These are phyloP conservation scores for Meripilus lineatus DNA, from an alignment of 1,284 basidiomycete species.

Conservation along the genomic window DNA sequence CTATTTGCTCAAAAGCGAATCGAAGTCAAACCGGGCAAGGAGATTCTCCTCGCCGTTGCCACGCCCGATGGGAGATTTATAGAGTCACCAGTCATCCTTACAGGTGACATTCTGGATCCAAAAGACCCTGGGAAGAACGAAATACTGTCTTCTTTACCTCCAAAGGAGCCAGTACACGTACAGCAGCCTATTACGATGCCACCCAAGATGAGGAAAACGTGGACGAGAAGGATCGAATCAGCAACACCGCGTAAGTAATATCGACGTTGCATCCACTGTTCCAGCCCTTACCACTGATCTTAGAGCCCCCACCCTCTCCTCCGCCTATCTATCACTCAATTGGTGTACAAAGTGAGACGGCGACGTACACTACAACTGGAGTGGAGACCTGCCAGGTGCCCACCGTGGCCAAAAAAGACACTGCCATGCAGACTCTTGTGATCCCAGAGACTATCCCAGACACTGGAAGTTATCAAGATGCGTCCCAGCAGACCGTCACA, in stretches of 20 bases:
- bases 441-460: neutral
- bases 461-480: neutral
- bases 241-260: neutral
- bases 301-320: neutral
- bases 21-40: conserved; percentile 61
- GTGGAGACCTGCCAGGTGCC: neutral
- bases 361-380: neutral
- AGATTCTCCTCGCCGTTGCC: conserved; percentile 54
- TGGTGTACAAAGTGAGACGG: conserved; percentile 3
- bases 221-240: conserved; percentile 30
- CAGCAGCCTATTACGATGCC: conserved; percentile 29
- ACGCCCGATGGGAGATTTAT: conserved; percentile 45
- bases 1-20: conserved; percentile 62
- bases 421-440: neutral
- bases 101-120: conserved; percentile 37
- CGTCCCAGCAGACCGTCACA: neutral
- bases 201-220: conserved; percentile 54
- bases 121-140: conserved; percentile 11
- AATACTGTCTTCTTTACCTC: neutral
- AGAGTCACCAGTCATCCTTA: conserved; percentile 51
- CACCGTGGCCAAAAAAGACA: neutral
- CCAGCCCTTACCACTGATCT: neutral
- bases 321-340: neutral
- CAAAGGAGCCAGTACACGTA: conserved; percentile 5
- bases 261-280: neutral